Base-by-base conservation (phyloP, 2,329 filamentous ascomycete species). In the Leptosphaerulina australis region DNA sequence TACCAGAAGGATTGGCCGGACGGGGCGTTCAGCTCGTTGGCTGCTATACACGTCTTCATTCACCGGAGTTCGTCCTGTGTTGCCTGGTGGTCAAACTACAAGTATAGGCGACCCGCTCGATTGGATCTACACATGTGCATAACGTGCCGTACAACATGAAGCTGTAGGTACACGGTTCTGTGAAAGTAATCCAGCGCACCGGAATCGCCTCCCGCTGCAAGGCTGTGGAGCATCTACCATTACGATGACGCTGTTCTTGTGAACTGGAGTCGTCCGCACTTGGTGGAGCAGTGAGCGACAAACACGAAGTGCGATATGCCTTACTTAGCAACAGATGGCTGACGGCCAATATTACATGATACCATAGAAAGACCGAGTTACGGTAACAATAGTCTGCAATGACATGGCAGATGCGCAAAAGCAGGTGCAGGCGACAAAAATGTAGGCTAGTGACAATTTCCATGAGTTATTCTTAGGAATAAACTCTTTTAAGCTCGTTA, bases 401-500 rank as follows among this genome's bases (percentile, higher is more conserved):
- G 58, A 59, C 57, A 60, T 60, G 46, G 35, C 56, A 41, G 43
- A 51, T 46, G 46, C 51, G 51, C 50, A 22, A 54, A 44, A 64
- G 64, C 63, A 69, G 56, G 55, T 63, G 56, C 57, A 69, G 57
- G 55, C 66, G 59, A 68, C 54, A 49, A 52, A 51, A 61, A 54
- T 60, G 57, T 62, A 62, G 31, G 37, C 48, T 51, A 51, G 17
- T 24, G 36, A 51, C 31, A 20, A 29, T 20, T 50, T 20, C 25
- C 24, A 30, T 15, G 21, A n/a, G 44, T 64, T 70, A 69, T 66
- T 65, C 60, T 63, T 70, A 69, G 67, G 59, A 51, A 67, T 67
- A 62, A 58, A 58, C 60, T 67, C 62, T 56, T 59, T 60, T 62
- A 64, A 64, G 62, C 62, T 56, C 63, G 58, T 52, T 45, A 31